phyloP scores from a whole-genome alignment of 164 flowering plant genomes.

The Warburgia ugandensis region DNA sequence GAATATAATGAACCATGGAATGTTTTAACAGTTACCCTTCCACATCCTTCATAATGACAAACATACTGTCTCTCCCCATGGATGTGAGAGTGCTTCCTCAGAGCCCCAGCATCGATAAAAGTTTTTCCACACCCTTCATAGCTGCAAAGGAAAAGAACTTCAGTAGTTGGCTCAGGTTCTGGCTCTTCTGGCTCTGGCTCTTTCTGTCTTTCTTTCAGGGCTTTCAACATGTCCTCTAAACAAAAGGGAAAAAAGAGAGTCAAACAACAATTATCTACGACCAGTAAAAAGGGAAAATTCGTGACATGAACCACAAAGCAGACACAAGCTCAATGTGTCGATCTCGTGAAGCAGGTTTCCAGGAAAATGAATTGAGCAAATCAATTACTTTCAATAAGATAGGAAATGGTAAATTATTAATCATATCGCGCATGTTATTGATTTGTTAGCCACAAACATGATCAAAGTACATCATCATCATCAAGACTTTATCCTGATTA shows the following conservation, averaged over 20 bases:
- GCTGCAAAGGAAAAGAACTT: conserved; percentile 95
- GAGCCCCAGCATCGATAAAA: conserved; percentile 86
- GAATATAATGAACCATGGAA: neutral
- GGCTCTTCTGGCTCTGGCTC: conserved; percentile 63
- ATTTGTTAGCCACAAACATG: no score
- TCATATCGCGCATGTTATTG: no score
- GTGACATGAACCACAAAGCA: neutral
- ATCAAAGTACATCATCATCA: no score
- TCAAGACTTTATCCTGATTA: no score
- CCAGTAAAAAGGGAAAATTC: neutral
- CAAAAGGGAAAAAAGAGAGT: neutral
- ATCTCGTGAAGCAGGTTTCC: no score
- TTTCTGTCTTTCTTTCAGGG: conserved; percentile 54
- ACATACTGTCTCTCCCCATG: conserved; percentile 94
- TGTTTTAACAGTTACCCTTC: conserved; percentile 46
- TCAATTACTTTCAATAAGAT: no score
- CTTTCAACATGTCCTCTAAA: conserved; percentile 56
- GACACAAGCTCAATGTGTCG: no score
- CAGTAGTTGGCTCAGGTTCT: conserved; percentile 89
- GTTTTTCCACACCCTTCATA: conserved; percentile 98
- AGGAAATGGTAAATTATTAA: no score
- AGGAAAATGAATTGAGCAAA: no score
- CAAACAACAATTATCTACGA: neutral
- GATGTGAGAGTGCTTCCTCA: conserved; percentile 94
- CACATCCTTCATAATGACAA: conserved; percentile 86